Percentiles rank a stretch among this genome's conserved stretches.
Evolutionary conservation across 495 filamentous ascomycete species (phyloP).

Genomic region (Daldinia grandis): DNA sequence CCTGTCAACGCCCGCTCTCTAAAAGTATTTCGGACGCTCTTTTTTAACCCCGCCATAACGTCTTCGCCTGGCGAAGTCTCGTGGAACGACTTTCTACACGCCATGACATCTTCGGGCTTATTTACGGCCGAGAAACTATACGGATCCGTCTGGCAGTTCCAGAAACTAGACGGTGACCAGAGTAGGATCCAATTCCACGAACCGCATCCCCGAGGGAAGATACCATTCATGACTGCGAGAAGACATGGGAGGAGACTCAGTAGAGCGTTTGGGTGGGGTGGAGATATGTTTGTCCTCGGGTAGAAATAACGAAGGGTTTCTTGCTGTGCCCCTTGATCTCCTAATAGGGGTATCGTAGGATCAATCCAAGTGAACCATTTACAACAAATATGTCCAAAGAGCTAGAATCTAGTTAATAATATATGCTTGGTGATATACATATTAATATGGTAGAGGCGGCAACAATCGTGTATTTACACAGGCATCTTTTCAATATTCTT

Average conservation of each 20-base stretch:
- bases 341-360: too few relatives aligned
- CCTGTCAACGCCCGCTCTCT: constrained; percentile 54
- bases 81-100: constrained; percentile 62
- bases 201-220: constrained; percentile 59
- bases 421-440: too few relatives aligned
- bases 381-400: too few relatives aligned
- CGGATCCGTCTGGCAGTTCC: constrained; percentile 64
- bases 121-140: constrained; percentile 60
- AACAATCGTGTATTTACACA: background rate
- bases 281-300: constrained; percentile 1
- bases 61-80: constrained; percentile 54
- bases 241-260: constrained; percentile 55
- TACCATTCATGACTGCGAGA: constrained; percentile 51
- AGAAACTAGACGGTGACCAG: constrained; percentile 46
- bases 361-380: too few relatives aligned
- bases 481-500: constrained; percentile 8
- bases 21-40: constrained; percentile 59
- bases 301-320: background rate
- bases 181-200: constrained; percentile 64
- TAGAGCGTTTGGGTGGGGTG: constrained; percentile 54
- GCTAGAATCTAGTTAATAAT: too few relatives aligned
- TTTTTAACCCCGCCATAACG: constrained; percentile 45
- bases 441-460: too few relatives aligned
- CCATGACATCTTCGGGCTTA: constrained; percentile 55
- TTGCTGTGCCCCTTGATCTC: background rate